Evolutionary conservation across 2,329 filamentous ascomycete genomes (phyloP).

Genomic region (Botrytis fabae): DNA sequence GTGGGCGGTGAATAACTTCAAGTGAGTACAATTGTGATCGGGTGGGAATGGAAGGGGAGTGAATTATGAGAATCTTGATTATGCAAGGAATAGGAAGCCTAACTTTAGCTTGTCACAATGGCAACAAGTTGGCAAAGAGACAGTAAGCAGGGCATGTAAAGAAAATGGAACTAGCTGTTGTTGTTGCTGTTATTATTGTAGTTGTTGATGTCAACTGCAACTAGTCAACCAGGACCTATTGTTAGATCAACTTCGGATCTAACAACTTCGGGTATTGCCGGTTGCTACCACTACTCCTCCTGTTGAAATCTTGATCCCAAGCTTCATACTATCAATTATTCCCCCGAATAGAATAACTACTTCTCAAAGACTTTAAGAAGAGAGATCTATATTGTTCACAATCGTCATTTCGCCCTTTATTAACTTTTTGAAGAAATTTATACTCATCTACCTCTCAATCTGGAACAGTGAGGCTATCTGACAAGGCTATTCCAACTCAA

Average conservation of each 20-base stretch:
- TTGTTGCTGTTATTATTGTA: background rate
- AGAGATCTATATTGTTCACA: background rate
- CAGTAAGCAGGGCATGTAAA: background rate
- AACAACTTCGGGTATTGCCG: constrained; percentile 9
- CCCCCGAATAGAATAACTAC: background rate
- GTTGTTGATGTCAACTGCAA: constrained; percentile 5
- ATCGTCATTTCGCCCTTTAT: background rate
- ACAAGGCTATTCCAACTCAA: background rate
- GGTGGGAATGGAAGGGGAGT: background rate
- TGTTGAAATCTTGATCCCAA: background rate
- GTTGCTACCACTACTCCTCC: background rate
- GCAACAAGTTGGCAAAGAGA: background rate
- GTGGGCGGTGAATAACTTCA: background rate
- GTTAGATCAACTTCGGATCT: background rate
- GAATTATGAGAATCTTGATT: constrained; percentile 1
- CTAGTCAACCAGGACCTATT: background rate
- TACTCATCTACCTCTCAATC: background rate
- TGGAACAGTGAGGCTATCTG: background rate
- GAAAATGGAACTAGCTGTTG: background rate
- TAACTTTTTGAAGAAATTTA: background rate
- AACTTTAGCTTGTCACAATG: background rate
- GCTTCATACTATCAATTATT: background rate
- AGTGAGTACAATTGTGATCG: background rate
- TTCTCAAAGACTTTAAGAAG: background rate
- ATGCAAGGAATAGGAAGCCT: background rate